A percentile compares a stretch with the other conserved stretches of the same genome.
These are phyloP conservation scores for Colletotrichum trifolii DNA, from an alignment of 2,329 filamentous ascomycete genomes.

Conservation along the genomic window DNA sequence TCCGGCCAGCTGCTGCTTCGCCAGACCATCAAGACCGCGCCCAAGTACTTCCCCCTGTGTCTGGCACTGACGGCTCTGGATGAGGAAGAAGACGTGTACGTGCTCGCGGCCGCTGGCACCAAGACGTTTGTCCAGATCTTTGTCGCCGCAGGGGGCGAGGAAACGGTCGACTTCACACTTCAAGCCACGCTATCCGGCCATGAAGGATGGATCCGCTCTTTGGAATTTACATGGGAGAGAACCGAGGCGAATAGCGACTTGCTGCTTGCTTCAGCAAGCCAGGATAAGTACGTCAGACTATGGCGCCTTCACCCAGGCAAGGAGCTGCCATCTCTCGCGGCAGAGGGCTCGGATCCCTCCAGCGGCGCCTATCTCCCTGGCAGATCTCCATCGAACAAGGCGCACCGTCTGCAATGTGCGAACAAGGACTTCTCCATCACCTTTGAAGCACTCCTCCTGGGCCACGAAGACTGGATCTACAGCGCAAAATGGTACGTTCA, in stretches of 20 bases:
- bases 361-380: slow-evolving; percentile 71
- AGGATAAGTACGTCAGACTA: slow-evolving; percentile 95
- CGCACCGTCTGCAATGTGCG: slow-evolving; percentile 76
- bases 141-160: slow-evolving; percentile 58
- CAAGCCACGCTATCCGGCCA: slow-evolving; percentile 87
- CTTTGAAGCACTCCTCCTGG: slow-evolving; percentile 92
- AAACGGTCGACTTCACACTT: slow-evolving; percentile 68
- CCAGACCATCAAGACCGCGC: slow-evolving; percentile 78
- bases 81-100: slow-evolving; percentile 60
- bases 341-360: slow-evolving; percentile 64
- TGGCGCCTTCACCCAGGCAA: slow-evolving; percentile 85
- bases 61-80: slow-evolving; percentile 75
- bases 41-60: slow-evolving; percentile 84
- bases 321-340: slow-evolving; percentile 68
- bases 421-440: slow-evolving; percentile 80
- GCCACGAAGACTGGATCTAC: slow-evolving; percentile 99
- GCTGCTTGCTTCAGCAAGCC: slow-evolving; percentile 90
- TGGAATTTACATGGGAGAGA: slow-evolving; percentile 79
- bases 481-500: slow-evolving; percentile 79
- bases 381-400: slow-evolving; percentile 88
- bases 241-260: slow-evolving; percentile 70
- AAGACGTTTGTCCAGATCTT: slow-evolving; percentile 85
- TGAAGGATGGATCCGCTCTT: slow-evolving; percentile 92
- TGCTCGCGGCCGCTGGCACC: slow-evolving; percentile 89
- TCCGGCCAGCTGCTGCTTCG: slow-evolving; percentile 62